Conservation (phyloP, 1,284 basidiomycete species). For the Tilletia setariae region DNA sequence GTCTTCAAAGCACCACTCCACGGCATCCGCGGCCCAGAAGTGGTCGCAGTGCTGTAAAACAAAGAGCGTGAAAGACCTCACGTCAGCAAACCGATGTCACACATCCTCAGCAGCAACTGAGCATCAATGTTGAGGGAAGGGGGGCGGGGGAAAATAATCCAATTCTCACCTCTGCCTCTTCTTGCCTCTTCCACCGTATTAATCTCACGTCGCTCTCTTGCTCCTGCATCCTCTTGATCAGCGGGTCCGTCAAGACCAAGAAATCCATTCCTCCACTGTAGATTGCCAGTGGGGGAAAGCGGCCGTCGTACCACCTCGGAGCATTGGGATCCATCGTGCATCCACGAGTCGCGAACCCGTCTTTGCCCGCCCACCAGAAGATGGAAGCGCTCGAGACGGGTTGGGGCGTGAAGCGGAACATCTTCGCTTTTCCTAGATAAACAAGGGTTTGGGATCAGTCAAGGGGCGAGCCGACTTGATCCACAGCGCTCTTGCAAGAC, state of each 20-base stretch:
- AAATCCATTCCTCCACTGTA: slow-evolving; percentile 58
- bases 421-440: slow-evolving; percentile 63
- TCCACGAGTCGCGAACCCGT: slow-evolving; percentile 63
- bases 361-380: slow-evolving; percentile 65
- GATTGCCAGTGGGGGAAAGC: slow-evolving; percentile 63
- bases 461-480: slow-evolving; percentile 46
- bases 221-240: slow-evolving; percentile 41
- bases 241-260: slow-evolving; percentile 46
- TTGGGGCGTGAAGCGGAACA: slow-evolving; percentile 66
- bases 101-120: background rate
- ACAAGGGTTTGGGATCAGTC: no score
- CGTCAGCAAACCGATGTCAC: background rate
- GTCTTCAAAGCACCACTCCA: slow-evolving; percentile 61
- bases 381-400: slow-evolving; percentile 62
- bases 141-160: slow-evolving; percentile 26
- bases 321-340: slow-evolving; percentile 61
- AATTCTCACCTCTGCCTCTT: slow-evolving; percentile 56
- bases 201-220: slow-evolving; percentile 57
- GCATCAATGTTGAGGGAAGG: no score
- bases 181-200: slow-evolving; percentile 60
- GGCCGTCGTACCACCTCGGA: slow-evolving; percentile 61
- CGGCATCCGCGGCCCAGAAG: slow-evolving; percentile 63
- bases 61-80: background rate
- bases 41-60: slow-evolving; percentile 54
- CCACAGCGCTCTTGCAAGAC: slow-evolving; percentile 13